Percentiles rank a stretch among this genome's conserved stretches.
Conservation (phyloP, 257 asterid species). For the Solanum paucissectum region DNA sequence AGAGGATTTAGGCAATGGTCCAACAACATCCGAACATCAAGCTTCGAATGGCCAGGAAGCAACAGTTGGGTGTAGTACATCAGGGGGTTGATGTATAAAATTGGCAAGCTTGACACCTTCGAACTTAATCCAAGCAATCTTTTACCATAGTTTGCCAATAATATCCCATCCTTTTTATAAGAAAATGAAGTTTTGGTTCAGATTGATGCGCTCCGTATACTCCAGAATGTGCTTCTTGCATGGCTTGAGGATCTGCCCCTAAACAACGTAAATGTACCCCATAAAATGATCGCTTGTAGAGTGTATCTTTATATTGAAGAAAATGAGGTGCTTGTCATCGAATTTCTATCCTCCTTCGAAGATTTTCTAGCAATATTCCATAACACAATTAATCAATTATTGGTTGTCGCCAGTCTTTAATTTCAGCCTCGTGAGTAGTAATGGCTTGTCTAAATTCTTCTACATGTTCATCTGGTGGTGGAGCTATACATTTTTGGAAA, state of each 20-base stretch:
- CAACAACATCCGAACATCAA: not conserved
- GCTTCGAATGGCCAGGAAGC: rapidly evolving
- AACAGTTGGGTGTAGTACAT: not conserved
- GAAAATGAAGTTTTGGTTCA: not conserved
- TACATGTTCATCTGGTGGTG: too few relatives aligned
- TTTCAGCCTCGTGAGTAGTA: not conserved
- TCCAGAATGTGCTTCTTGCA: not conserved
- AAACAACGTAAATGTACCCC: not conserved
- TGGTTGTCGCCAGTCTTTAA: not conserved
- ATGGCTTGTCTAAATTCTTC: too few relatives aligned
- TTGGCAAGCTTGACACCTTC: not conserved
- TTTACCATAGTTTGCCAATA: not conserved
- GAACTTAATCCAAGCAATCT: not conserved
- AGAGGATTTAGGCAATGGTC: not conserved
- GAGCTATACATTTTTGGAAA: too few relatives aligned
- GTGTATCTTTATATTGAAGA: not conserved
- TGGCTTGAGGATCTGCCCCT: not conserved
- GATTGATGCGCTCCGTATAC: too few relatives aligned
- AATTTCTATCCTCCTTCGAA: rapidly evolving
- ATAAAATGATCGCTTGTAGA: too few relatives aligned
- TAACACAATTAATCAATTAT: not conserved
- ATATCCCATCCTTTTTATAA: not conserved
- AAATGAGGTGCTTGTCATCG: rapidly evolving
- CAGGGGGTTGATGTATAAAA: not conserved
- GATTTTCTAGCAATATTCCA: too few relatives aligned